A percentile compares a stretch with the other conserved stretches of the same genome.
Evolutionary conservation across 106 monocot species (phyloP).

Genomic region (Hemerocallis citrina): DNA sequence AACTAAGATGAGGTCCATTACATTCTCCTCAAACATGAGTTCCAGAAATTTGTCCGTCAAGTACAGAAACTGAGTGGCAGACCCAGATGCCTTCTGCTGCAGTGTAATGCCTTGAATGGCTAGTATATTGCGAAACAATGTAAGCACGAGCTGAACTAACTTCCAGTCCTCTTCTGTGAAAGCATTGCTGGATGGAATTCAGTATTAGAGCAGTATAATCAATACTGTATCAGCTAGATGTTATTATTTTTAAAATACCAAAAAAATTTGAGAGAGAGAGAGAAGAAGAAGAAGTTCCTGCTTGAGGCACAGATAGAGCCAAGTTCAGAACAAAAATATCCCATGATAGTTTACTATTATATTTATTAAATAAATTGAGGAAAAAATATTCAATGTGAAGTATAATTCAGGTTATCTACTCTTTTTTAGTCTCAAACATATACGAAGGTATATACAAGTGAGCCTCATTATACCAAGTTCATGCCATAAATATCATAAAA

Average conservation of each 20-base stretch:
- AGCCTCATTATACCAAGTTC: too few relatives aligned
- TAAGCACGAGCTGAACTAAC: conserved; percentile 85
- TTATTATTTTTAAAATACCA: not conserved
- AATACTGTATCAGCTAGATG: not conserved
- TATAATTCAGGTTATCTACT: too few relatives aligned
- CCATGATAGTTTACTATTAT: too few relatives aligned
- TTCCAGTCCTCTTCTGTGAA: conserved; percentile 99
- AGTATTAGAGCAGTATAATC: conserved; percentile 1
- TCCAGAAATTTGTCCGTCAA: conserved; percentile 70
- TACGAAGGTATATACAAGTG: too few relatives aligned
- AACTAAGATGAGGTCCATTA: conserved; percentile 78
- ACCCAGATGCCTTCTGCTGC: conserved; percentile 78
- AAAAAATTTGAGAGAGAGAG: too few relatives aligned
- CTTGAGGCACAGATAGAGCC: too few relatives aligned
- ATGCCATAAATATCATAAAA: too few relatives aligned
- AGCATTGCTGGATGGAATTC: conserved; percentile 29
- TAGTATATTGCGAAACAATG: conserved; percentile 83
- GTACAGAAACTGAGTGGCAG: conserved; percentile 48
- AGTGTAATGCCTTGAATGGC: conserved; percentile 63
- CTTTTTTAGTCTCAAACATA: too few relatives aligned
- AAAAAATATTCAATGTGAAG: too few relatives aligned
- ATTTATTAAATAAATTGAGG: too few relatives aligned
- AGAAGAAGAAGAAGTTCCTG: too few relatives aligned
- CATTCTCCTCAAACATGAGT: conserved; percentile 84
- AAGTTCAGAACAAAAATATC: too few relatives aligned